Base-by-base conservation (phyloP, 306 rosid species). In the Potentilla sterilis region DNA sequence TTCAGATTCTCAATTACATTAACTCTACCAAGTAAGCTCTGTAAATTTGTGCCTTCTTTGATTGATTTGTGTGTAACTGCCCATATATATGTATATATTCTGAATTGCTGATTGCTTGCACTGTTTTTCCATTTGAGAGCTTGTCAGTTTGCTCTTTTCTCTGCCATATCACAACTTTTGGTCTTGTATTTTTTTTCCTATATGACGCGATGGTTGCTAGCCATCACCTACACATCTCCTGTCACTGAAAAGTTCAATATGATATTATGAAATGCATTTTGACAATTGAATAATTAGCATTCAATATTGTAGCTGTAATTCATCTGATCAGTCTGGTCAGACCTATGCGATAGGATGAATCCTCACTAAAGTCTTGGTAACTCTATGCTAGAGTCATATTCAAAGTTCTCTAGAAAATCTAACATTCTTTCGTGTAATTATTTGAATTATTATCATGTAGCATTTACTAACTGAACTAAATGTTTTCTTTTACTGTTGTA, bases 11-110 rank as follows among this genome's bases (percentile, higher is more conserved):
- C 58, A 19, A 73, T 24, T 95, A 95, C 89, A 87, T 89, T 21
- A 90, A 92, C 66, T 84, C 97, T 47, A 85, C 97, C 76, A 90
- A 75, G 98, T 94, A 86, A 88, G 91, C 79, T 48, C 58, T 38
- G 16, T 21, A 42, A 40, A 14, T 46, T 7, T 52, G 34, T 63
- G 19, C 16, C 38, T 51, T 37, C 21, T 52, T 2, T 71, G 5
- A 18, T 37, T 34, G 44, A 37, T 34, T 34, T 2, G 5, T 52
- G 4, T 46, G 59, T 9, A 0, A 16, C 7, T 52, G 28, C 28
- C 28, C 28, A 28, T 0, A 28, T 28, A 28, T 28, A 3, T 6
- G 11, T 49, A 18, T 70, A 3, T 34, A 49, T 34, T 5, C 43
- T 59, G 9, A 12, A 59, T 5, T 28, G 66, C 58, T 71, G 4